Percentiles rank a stretch among this genome's conserved stretches.
Conservation (phyloP, 2,329 filamentous ascomycete genomes). For the Ceratocystis harringtonii region DNA sequence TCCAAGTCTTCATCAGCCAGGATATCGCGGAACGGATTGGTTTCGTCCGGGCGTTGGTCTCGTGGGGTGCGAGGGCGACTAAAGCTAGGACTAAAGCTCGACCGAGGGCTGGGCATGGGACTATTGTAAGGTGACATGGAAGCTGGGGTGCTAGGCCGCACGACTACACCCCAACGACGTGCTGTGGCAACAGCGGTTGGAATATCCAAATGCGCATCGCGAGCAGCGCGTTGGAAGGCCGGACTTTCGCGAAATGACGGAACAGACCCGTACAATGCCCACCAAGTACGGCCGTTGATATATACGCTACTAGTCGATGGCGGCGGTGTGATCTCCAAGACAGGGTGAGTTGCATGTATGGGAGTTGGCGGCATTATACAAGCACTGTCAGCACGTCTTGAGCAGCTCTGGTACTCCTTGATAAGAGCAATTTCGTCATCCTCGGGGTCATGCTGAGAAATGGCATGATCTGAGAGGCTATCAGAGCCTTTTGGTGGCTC, state of each 20-base stretch:
- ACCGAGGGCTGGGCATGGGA: background rate
- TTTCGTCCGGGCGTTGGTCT: background rate
- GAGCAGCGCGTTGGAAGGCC: slow-evolving; percentile 9
- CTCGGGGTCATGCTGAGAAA: background rate
- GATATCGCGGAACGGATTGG: slow-evolving; percentile 14
- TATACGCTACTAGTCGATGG: background rate
- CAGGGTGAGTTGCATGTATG: background rate
- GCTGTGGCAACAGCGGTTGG: slow-evolving; percentile 10
- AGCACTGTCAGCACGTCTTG: background rate
- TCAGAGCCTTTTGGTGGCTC: background rate
- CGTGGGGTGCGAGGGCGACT: slow-evolving; percentile 1
- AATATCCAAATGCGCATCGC: slow-evolving; percentile 12
- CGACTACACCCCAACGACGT: slow-evolving; percentile 13
- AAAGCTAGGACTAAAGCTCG: background rate
- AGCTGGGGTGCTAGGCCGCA: background rate
- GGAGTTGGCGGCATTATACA: slow-evolving; percentile 5
- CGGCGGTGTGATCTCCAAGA: background rate
- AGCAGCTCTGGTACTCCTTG: background rate
- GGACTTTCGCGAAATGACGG: slow-evolving; percentile 10
- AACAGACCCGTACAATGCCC: slow-evolving; percentile 12
- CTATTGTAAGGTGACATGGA: background rate
- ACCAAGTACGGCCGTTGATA: slow-evolving; percentile 13
- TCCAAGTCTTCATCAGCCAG: slow-evolving; percentile 15
- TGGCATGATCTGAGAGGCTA: background rate
- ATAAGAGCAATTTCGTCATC: background rate